Evolutionary conservation across 139 green algal genomes (phyloP), one percentile per base, ranked within the genome.

Genomic region (Dunaliella sp.): DNA sequence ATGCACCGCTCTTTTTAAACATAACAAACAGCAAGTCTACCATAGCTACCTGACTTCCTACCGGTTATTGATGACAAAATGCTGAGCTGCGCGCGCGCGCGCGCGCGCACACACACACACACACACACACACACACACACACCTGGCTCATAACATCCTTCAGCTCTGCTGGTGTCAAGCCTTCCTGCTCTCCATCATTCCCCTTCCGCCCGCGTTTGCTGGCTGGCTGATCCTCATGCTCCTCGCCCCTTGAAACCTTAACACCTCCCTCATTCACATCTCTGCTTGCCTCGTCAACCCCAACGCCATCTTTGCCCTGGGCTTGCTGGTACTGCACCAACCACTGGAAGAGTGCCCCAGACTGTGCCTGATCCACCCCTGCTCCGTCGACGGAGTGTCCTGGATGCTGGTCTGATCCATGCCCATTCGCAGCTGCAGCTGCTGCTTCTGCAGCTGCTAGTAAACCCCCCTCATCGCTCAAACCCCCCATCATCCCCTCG

Each of bases 271-370:
- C 73, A 36, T 32, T 33, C 2, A 31, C 76, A 38, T 31, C 76
- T 38, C n/a, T 25, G 12, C 3, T 25, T 38, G 76, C 76, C 2
- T 25, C 76, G 3, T 3, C 76, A 81, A 48, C 31, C 24, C 25
- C 76, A n/a, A n/a, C 38, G 22, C 3, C 38, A n/a, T 76, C 38
- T 24, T 24, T 38, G 26, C 80, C 80, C 32, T 37, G 2, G 26
- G 1, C 30, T 37, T 38, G 3, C 1, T 81, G 33, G 76, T 36
- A 84, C 28, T 76, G 32, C 2, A 35, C 80, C 38, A 84, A 48
- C 80, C 80, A 84, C 28, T 24, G 32, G n/a, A 85, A 85, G 33
- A 85, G 81, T 1, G 76, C 81, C 48, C 78, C 78, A 48, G 78
- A 85, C 81, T 85, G 81, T 1, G 37, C 37, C 57, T 85, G 57